These are phyloP conservation scores for Vitis hybrid DNA, from an alignment of 177 flowering plant genomes.

Conservation along the genomic window DNA sequence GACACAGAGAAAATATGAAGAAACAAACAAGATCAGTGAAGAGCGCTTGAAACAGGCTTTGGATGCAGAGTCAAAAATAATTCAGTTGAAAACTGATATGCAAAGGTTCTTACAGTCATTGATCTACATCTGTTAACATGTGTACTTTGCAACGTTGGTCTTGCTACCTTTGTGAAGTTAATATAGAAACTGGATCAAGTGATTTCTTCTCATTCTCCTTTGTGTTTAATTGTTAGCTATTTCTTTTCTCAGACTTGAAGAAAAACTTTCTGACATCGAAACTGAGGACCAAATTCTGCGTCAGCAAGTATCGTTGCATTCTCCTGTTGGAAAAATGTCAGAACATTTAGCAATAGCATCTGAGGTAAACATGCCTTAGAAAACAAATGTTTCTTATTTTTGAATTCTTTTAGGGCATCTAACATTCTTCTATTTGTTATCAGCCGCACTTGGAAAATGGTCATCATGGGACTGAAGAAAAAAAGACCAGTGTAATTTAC, in stretches of 20 bases:
- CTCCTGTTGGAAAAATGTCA: constrained; percentile 52
- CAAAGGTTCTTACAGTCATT: constrained; percentile 54
- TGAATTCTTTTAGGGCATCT: not conserved
- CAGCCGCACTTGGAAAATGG: constrained; percentile 74
- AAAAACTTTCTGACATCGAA: constrained; percentile 86
- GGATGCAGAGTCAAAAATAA: constrained; percentile 84
- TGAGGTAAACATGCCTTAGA: constrained; percentile 35
- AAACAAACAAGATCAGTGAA: constrained; percentile 67
- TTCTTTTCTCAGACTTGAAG: constrained; percentile 66
- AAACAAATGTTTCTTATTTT: constrained; percentile 4
- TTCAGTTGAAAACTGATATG: constrained; percentile 77
- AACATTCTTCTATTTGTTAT: constrained; percentile 5
- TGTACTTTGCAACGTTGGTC: not conserved
- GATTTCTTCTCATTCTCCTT: not conserved
- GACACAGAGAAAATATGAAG: constrained; percentile 76
- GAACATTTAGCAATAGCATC: constrained; percentile 36
- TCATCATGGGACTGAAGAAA: constrained; percentile 46
- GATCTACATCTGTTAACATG: too few species aligned
- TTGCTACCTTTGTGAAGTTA: not conserved
- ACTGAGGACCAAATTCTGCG: constrained; percentile 68
- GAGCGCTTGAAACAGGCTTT: constrained; percentile 77
- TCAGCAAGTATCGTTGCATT: constrained; percentile 43
- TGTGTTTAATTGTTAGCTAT: not conserved
- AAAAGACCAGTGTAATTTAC: constrained; percentile 17
- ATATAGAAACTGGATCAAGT: not conserved